Base-by-base conservation (phyloP, 345 rosid genomes). In the Corymbia maculata region DNA sequence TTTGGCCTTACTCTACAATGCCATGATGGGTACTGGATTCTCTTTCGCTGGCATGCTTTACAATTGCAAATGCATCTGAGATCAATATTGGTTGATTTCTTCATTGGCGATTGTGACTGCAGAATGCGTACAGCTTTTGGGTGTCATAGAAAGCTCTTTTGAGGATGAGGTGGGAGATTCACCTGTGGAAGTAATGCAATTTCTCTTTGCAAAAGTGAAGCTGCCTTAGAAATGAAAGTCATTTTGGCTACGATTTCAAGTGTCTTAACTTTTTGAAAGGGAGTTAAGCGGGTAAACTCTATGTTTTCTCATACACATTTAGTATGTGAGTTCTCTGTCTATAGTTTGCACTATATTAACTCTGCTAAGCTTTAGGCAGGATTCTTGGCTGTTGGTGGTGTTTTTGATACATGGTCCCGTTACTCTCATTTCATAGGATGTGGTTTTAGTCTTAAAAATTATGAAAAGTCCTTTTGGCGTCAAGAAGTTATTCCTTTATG, bases 291-390 rank as follows among this genome's bases (percentile, higher is more conserved):
- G 94, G 94, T 50, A 50, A 50, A 50, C 4, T 50, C 51, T 50
- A 50, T 3, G 13, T 50, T 50, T 10, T 50, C 4, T 50, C 4
- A 50, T 50, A 50, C 51, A 49, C 51, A 49, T 49, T 49, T 50
- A 50, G 51, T 50, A 50, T 50, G 51, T 11, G 51, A 50, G 51
- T 13, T 50, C 12, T 50, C 51, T 50, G 51, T 50, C 51, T 50
- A 11, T 50, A 11, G 53, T 51, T 51, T 51, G 53, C 16, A 53
- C 55, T 21, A 79, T 90, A 91, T 94, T 94, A 89, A 93, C 92
- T 47, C 85, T 85, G 66, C 59, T 90, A 85, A 91, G 89, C 90
- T 93, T 93, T 94, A 92, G 94, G 93, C 95, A 94, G 95, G 95
- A 75, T 90, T 49, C 90, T 82, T 89, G 93, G 91, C 91, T 88